A percentile compares a stretch with the other conserved stretches of the same genome.
phyloP scores from a whole-genome alignment of 495 filamentous ascomycete genomes.

The Beverwykella pulmonaria region DNA sequence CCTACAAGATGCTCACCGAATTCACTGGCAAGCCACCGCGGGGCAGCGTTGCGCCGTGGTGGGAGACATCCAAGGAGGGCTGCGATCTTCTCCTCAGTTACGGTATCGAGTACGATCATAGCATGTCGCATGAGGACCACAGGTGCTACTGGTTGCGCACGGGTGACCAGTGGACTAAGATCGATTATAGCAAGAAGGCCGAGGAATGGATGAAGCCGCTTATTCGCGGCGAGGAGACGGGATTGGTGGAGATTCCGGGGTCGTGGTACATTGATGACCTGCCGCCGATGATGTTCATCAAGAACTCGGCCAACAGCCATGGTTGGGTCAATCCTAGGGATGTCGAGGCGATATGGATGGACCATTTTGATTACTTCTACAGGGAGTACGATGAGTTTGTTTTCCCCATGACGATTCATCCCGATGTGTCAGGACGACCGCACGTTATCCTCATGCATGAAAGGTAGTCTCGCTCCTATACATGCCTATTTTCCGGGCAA shows the following conservation, averaged over 20 bases:
- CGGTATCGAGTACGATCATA: slow-evolving; percentile 50
- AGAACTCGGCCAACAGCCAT: slow-evolving; percentile 55
- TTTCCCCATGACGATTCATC: slow-evolving; percentile 64
- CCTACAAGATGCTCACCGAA: slow-evolving; percentile 68
- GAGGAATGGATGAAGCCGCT: slow-evolving; percentile 62
- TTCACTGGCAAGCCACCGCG: slow-evolving; percentile 73
- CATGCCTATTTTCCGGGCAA: not conserved
- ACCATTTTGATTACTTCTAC: slow-evolving; percentile 64
- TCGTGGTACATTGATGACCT: slow-evolving; percentile 61
- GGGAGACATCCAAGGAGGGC: slow-evolving; percentile 56
- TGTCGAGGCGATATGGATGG: slow-evolving; percentile 61
- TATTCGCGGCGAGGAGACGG: slow-evolving; percentile 49
- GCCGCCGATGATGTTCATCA: slow-evolving; percentile 63
- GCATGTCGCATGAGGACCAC: slow-evolving; percentile 51
- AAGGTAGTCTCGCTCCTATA: slow-evolving; percentile 32
- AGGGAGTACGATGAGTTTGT: slow-evolving; percentile 64
- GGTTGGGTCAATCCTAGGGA: slow-evolving; percentile 61
- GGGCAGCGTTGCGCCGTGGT: slow-evolving; percentile 62
- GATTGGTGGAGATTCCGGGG: slow-evolving; percentile 59
- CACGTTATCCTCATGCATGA: slow-evolving; percentile 63
- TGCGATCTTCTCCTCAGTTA: slow-evolving; percentile 52
- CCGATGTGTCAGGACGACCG: slow-evolving; percentile 61
- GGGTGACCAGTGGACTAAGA: slow-evolving; percentile 53
- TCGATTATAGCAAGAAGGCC: slow-evolving; percentile 56
- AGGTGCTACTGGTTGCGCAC: slow-evolving; percentile 59